Base-by-base conservation (phyloP, 768 basidiomycete genomes). In the Tricholomella constricta region DNA sequence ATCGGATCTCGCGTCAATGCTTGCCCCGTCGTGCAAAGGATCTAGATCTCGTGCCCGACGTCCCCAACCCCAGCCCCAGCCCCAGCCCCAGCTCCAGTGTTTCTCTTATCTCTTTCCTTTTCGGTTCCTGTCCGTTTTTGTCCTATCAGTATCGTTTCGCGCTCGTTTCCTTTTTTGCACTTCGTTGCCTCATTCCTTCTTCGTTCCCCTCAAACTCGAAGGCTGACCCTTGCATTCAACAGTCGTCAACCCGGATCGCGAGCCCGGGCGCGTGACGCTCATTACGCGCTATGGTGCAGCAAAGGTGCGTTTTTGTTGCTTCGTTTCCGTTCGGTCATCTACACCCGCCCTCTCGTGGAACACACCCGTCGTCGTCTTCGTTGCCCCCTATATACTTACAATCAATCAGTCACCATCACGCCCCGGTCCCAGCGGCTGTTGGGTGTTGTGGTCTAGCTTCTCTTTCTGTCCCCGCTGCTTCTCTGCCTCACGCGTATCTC, bases 211-310 rank as follows among this genome's bases (percentile, higher is more conserved):
- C 42, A 5, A 47, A n/a, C 31, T 31, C 27, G 25, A 17, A 42
- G 7, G 43, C 27, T 17, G 51, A 14, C 22, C 54, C 23, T 35
- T 20, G 19, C 46, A 54, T 15, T 37, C 34, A 40, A 55, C 26
- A 94, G 92, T 95, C 54, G 85, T 98, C 44, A 96, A 99, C 65
- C 90, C 94, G 0, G 74, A 87, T 55, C 85, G 84, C 60, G 91
- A 95, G 62, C 68, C 69, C 9, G 97, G 97, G 27, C 80, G 88
- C 55, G 83, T 99, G 12, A 93, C 92, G 0, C 66, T 99, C 27
- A 98, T 99, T 55, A 92, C 93, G 3, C 83, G 97, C 23, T 99
- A 98, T 68, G 96, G 96, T 3, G 94, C 93, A 0, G 75, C 75
- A 2, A 94, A 95, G 79, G 93, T 88, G 57, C 22, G 67, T 43